Base-by-base conservation (phyloP, 1,284 basidiomycete species). In the Neotropicomus parvogracilis region DNA sequence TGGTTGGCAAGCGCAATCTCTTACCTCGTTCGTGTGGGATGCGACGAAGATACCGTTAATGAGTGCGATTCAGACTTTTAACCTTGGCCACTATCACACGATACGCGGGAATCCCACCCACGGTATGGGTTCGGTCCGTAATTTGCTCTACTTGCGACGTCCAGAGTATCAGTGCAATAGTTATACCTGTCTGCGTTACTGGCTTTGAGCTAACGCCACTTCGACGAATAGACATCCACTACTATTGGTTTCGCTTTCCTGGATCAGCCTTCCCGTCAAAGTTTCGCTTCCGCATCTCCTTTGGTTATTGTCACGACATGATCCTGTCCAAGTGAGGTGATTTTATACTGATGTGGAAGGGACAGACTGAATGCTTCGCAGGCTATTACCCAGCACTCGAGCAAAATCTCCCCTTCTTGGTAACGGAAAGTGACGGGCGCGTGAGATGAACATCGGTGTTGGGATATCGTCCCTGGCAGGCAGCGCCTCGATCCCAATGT, bases 341-440 rank as follows among this genome's bases (percentile, higher is more conserved):
- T 45, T 35, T 32, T 17, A 14, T 16, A 28, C n/a, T 17, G 14
- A 24, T 11, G 8, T 8, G 7, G 4, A 14, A 13, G 14, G 14
- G 33, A 13, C 26, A 6, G 4, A n/a, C 13, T 19, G 44, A 20
- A 21, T 35, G 21, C 35, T 41, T 27, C 38, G 14, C 40, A 33
- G 40, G 43, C 32, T 44, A n/a, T 24, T 40, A 31, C 24, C 24
- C 29, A 40, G 17, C 35, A 31, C 33, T 27, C 27, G 32, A 28
- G 17, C 16, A 37, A 33, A 24, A 41, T 43, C 34, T 26, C 28
- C 36, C 50, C 20, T 26, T 38, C 38, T 51, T 33, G 57, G 40
- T 29, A 32, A 27, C 7, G 38, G 29, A 48, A 35, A 26, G 26
- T 40, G 54, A 59, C 48, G 57, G 62, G 56, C 63, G 59, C 62